A percentile compares a stretch with the other conserved stretches of the same genome.
Evolutionary conservation across 352 stramenopile species (phyloP).

Genomic region (Phytophthora hybrid): DNA sequence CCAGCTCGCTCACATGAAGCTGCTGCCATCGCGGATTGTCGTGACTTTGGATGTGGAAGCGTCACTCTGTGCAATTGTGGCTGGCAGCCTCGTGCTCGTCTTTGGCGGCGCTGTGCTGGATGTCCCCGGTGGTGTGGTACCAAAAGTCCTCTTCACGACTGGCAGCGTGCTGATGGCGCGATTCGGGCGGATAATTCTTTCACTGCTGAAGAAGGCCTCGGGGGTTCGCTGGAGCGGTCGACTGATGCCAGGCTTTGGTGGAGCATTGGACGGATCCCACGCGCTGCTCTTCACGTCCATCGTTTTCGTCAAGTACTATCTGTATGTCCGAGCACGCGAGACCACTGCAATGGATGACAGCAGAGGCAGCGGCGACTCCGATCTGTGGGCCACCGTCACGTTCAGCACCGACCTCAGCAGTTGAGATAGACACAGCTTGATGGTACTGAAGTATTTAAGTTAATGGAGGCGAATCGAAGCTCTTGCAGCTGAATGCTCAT

Average conservation of each 20-base stretch:
- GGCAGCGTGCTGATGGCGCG: slow-evolving; percentile 90
- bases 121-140: slow-evolving; percentile 58
- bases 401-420: slow-evolving; percentile 36
- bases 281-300: slow-evolving; percentile 89
- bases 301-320: slow-evolving; percentile 61
- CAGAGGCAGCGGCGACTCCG: slow-evolving; percentile 29
- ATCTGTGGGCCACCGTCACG: slow-evolving; percentile 36
- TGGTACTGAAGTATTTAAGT: slow-evolving; percentile 31
- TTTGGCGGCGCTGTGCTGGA: slow-evolving; percentile 42
- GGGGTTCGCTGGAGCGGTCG: slow-evolving; percentile 93
- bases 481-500: not conserved
- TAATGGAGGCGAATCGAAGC: slow-evolving; percentile 23
- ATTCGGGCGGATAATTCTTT: slow-evolving; percentile 92
- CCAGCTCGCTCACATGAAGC: slow-evolving; percentile 47
- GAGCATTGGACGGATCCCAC: slow-evolving; percentile 92
- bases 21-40: slow-evolving; percentile 55
- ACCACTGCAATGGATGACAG: slow-evolving; percentile 14
- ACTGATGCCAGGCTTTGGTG: slow-evolving; percentile 94
- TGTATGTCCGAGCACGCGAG: slow-evolving; percentile 40
- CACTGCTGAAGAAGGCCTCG: slow-evolving; percentile 93
- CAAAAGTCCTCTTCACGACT: slow-evolving; percentile 76
- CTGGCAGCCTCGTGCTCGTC: slow-evolving; percentile 48
- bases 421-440: slow-evolving; percentile 6
- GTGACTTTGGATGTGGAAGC: slow-evolving; percentile 62
- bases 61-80: slow-evolving; percentile 44